These are phyloP conservation scores for Lasiosphaeris hirsuta DNA, from an alignment of 495 filamentous ascomycete species.

Conservation along the genomic window DNA sequence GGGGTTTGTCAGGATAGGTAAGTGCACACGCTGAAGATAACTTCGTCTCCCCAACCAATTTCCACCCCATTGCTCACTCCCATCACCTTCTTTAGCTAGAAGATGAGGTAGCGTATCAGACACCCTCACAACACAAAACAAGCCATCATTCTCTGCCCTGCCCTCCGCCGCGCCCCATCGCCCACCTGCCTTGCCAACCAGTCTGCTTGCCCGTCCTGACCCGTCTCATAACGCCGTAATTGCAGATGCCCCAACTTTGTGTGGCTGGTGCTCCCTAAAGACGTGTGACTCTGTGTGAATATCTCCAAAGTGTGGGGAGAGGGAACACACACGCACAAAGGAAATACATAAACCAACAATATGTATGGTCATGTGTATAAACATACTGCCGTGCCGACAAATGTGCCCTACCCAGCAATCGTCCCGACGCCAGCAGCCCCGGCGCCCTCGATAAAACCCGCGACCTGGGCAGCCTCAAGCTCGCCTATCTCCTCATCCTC, in stretches of 20 bases:
- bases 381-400: too few species aligned
- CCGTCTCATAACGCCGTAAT: conserved; percentile 21
- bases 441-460: neutral
- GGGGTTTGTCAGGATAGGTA: too few species aligned
- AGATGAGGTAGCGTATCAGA: too few species aligned
- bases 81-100: too few species aligned
- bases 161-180: neutral
- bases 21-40: too few species aligned
- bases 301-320: neutral
- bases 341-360: neutral
- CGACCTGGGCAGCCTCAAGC: neutral
- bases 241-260: conserved; percentile 22
- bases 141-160: neutral
- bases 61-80: too few species aligned
- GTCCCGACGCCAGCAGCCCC: neutral
- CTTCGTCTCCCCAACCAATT: too few species aligned
- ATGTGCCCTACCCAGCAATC: neutral
- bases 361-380: neutral
- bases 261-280: neutral
- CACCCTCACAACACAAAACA: too few species aligned
- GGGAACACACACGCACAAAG: neutral
- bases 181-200: neutral
- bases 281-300: neutral
- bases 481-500: conserved; percentile 26
- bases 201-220: too few species aligned